phyloP scores from a whole-genome alignment of 192 early-diverging fungal genomes.

The Oehlia diaphana region DNA sequence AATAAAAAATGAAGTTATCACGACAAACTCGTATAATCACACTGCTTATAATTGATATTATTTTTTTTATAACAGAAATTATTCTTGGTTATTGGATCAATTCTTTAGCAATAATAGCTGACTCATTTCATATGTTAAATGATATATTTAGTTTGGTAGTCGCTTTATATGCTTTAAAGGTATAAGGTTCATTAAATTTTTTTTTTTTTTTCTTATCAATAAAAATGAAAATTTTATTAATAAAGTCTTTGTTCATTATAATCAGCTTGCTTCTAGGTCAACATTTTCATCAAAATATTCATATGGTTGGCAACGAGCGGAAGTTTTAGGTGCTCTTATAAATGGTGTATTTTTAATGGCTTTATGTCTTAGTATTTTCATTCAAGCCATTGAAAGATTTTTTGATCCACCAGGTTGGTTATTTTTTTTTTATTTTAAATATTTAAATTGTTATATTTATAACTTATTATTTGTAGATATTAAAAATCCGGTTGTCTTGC shows the following conservation, averaged over 20 bases:
- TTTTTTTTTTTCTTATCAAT: not conserved
- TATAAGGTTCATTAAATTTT: slow-evolving; percentile 30
- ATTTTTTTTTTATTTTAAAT: slow-evolving; percentile 58
- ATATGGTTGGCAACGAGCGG: slow-evolving; percentile 90
- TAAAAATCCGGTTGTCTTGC: slow-evolving; percentile 68
- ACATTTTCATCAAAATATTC: slow-evolving; percentile 65
- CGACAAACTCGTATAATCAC: slow-evolving; percentile 58
- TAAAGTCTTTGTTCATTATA: no score
- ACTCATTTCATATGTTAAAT: slow-evolving; percentile 92
- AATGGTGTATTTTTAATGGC: slow-evolving; percentile 91
- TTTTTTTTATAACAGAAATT: slow-evolving; percentile 81
- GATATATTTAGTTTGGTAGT: slow-evolving; percentile 78
- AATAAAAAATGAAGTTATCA: slow-evolving; percentile 37
- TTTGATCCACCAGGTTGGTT: slow-evolving; percentile 56
- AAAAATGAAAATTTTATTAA: not conserved
- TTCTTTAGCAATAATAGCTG: slow-evolving; percentile 84
- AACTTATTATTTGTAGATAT: slow-evolving; percentile 69
- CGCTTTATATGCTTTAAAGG: slow-evolving; percentile 76
- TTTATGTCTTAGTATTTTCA: slow-evolving; percentile 86
- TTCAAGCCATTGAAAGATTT: slow-evolving; percentile 86
- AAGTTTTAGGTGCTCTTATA: slow-evolving; percentile 89
- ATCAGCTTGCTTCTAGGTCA: slow-evolving; percentile 61
- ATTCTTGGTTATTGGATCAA: slow-evolving; percentile 72
- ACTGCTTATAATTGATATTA: slow-evolving; percentile 59
- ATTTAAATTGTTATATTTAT: not conserved